phyloP scores from a whole-genome alignment of 805 yeast species.

The Candida tibetensis region DNA sequence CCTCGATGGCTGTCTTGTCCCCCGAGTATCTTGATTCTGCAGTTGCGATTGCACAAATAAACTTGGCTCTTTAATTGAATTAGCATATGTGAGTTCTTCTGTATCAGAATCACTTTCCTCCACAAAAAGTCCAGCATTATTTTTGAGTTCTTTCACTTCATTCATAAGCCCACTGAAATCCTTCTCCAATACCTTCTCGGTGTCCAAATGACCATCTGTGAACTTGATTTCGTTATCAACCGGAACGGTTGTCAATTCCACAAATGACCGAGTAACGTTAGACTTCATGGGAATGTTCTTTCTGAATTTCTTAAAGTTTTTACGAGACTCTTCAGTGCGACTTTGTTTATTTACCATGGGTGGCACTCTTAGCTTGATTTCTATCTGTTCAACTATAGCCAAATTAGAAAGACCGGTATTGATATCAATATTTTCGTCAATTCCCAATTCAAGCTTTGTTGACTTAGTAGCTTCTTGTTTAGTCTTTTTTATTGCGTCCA shows the following conservation, averaged over 20 bases:
- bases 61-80: slow-evolving; percentile 1
- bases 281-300: slow-evolving; percentile 19
- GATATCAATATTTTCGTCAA: slow-evolving; percentile 25
- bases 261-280: slow-evolving; percentile 29
- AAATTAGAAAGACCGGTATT: slow-evolving; percentile 25
- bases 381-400: slow-evolving; percentile 32
- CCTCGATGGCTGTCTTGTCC: neutral
- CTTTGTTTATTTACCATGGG: neutral
- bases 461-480: slow-evolving; percentile 21
- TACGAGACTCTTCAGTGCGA: slow-evolving; percentile 17
- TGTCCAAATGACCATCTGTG: neutral
- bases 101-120: slow-evolving; percentile 4
- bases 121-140: slow-evolving; percentile 1
- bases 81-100: neutral
- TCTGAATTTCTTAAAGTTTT: slow-evolving; percentile 39
- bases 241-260: slow-evolving; percentile 18
- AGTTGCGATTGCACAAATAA: slow-evolving; percentile 2
- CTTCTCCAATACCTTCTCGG: slow-evolving; percentile 5
- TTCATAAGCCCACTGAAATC: slow-evolving; percentile 14
- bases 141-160: slow-evolving; percentile 7
- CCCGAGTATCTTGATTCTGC: neutral
- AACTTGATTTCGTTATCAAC: slow-evolving; percentile 10
- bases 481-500: slow-evolving; percentile 29
- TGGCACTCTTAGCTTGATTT: slow-evolving; percentile 15
- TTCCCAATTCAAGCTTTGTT: slow-evolving; percentile 26